Base-by-base conservation (phyloP, 257 asterid species). In the Scutellaria baicalensis region DNA sequence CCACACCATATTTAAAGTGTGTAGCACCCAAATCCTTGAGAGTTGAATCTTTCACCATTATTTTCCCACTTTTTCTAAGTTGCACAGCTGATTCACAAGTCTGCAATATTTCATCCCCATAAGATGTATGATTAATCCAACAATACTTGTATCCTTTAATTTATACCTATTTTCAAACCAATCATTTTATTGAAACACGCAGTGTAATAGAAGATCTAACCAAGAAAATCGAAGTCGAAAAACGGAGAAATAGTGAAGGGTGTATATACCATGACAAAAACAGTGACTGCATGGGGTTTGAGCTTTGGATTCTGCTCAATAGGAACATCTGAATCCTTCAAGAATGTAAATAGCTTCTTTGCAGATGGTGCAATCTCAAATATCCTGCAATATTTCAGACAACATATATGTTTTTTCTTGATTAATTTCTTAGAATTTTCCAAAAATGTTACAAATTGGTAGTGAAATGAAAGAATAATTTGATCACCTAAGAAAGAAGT, bases 311-410 rank as follows among this genome's bases (percentile, higher is more conserved):
- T 87, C 71, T 82, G 81, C 73, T 82, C 86, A 66, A 82, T 13
- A 2, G 95, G 92, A 16, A 75, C 81, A 27, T 77, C 75, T 21
- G 92, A 78, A 35, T 85, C 88, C 57, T 71, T 84, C 59, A 89
- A 80, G 73, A 87, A 89, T n/a, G 84, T 59, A 62, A 89, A 89
- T 50, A 89, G 3, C 39, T 89, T 84, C 80, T 80, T 78, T 1
- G 89, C 92, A 0, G 92, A 85, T 5, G 94, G 96, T 5, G 94
- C 94, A 27, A 89, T 89, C 81, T 87, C 96, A 79, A 89, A 87
- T 20, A 87, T 82, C 85, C 96, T 89, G 74, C 23, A 16, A 59
- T 38, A 9, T 10, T 36, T 17, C 12, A 2, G 33, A 27, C 33
- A 27, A 40, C 18, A 43, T 35, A 5, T 6, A 3, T 10, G 6